Evolutionary conservation across 371 early-diverging fungal genomes (phyloP), one percentile per base, ranked within the genome.

Genomic region (Mortierella sp.): DNA sequence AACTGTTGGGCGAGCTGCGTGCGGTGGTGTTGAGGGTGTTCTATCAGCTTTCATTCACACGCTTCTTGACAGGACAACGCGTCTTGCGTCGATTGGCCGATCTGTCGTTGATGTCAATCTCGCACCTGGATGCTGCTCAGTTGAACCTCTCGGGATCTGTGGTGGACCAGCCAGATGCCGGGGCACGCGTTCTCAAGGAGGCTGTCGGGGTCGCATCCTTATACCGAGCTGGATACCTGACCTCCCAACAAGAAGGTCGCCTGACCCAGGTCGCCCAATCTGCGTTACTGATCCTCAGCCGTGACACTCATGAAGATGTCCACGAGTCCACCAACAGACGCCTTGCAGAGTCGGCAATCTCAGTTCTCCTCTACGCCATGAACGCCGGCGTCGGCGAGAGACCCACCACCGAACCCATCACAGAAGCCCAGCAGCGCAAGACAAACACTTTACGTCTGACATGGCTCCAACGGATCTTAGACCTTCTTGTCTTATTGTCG

Each of bases 391-490:
- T 38, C 21, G 89, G 60, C 43, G 87, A 43, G 58, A 48, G 70
- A 60, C 58, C 51, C 46, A 70, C 71, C 0, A 70, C 68, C 0
- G 11, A 35, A 3, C 32, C 70, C 4, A 2, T 41, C 29, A 72
- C 78, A 14, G 43, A 29, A 4, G 3, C 41, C 3, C 79, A 75
- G 35, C 75, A 56, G 16, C 75, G 58, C 27, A 68, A 71, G 51
- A 82, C 63, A 38, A 73, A 76, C 71, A 83, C 43, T 72, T 84
- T 32, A 74, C 76, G 80, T 2, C 48, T 90, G 24, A 75, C 78
- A 18, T 91, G 92, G 92, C 75, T 93, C 2, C 84, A 89, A 24
- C 88, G 92, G 43, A 79, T 91, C 5, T 70, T 93, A 75, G 93
- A 93, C 79, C 84, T 90, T 4, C 78, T 91, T 75, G 91, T 93